These are phyloP conservation scores for Rhodamnia argentea DNA, from an alignment of 345 rosid genomes.

Conservation along the genomic window DNA sequence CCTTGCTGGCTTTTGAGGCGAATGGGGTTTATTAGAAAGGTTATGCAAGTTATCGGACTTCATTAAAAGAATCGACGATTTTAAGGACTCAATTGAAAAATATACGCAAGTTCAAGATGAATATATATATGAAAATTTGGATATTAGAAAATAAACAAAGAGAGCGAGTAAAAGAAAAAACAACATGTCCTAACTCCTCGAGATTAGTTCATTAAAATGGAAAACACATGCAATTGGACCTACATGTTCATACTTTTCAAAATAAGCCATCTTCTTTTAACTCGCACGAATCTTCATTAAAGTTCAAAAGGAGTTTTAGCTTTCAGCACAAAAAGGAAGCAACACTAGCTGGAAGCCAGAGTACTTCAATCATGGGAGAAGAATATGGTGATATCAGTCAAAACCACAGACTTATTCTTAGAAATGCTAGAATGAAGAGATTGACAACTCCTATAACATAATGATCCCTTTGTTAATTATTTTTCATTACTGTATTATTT, in stretches of 20 bases:
- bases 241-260: background rate
- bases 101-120: background rate
- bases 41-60: background rate
- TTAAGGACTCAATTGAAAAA: background rate
- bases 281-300: background rate
- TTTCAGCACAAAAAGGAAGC: background rate
- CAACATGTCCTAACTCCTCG: background rate
- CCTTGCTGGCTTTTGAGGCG: background rate
- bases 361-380: background rate
- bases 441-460: no score
- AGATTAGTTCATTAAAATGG: background rate
- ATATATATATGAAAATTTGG: background rate
- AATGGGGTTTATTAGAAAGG: background rate
- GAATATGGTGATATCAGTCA: no score
- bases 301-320: background rate
- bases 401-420: no score
- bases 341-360: background rate
- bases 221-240: background rate
- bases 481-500: no score
- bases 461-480: no score
- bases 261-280: background rate
- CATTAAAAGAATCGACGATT: background rate
- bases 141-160: background rate
- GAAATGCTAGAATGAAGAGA: no score
- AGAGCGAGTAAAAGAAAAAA: background rate